Base-by-base conservation (phyloP, 1,284 basidiomycete genomes). In the Caloboletus firmus region DNA sequence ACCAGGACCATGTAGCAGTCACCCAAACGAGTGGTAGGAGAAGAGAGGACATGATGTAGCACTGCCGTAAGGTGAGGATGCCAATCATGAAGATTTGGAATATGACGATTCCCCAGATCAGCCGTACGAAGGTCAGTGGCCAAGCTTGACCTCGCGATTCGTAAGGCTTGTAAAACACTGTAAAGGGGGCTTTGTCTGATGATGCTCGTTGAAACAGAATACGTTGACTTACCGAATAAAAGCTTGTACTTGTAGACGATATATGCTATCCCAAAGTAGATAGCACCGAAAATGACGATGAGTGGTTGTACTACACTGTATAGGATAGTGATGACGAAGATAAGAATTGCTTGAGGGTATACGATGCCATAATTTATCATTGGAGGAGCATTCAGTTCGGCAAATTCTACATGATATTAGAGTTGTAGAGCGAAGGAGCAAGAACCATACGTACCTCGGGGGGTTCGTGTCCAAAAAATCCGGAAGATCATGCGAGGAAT, bases 231-330 rank as follows among this genome's bases (percentile, higher is more conserved):
- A 93, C 93, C 91, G 66, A 97, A 97, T 2, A 98, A 77, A 3
- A 98, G 80, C 69, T 98, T 96, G 76, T 98, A 98, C 77, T 99
- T 99, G 82, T 96, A 98, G 4, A 98, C 94, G 5, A 97, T 79
- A 66, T 95, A 99, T 3, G 84, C 93, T 48, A 92, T 78, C 11
- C 93, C 95, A 67, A 99, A 99, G 74, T 99, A 99, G 37, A 96
- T 76, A 0, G 95, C 90, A 10, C 95, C 94, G 65, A 99, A 99
- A 22, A 97, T 81, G 50, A 97, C 80, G 65, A 99, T 97, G 54
- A 97, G 79, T 0, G 96, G 96, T 58, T 95, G 92, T 11, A 97
- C 91, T 59, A 99, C 90, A 68, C 93, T 95, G 77, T 98, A 99
- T 24, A 97, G 79, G 62, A 99, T 77, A 22, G 92, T 95, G 67